Base-by-base conservation (phyloP, 371 early-diverging fungal genomes). In the Gilbertella persicaria region DNA sequence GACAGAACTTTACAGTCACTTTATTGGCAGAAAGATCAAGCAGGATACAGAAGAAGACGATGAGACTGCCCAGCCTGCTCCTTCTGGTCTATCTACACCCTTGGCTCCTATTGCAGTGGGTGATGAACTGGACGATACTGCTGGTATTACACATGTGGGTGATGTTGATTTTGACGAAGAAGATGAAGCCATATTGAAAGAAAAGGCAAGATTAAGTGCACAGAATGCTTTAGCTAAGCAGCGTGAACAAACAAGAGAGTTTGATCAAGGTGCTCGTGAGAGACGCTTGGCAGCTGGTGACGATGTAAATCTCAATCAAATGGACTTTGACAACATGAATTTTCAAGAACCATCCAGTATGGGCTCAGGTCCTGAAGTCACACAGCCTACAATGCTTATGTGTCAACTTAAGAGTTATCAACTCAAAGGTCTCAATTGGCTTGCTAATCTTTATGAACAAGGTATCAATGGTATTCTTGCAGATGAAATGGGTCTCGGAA, bases 371-470 rank as follows among this genome's bases (percentile, higher is more conserved):
- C 68, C 80, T 10, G 89, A 90, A 55, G 83, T 91, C 40, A 67
- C 83, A 33, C 95, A 96, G 67, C 97, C 97, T 13, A 79, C 75
- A 24, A 91, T 96, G 84, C 77, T 98, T 26, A 91, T 89, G 77
- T 91, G 92, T 58, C 83, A 86, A 57, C 80, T 98, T 12, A 96
- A 94, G 65, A 85, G 88, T 36, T 96, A 99, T 69, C 99, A 99
- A 72, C 72, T 99, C 43, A 94, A 98, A 73, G 99, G 99, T 19
- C 81, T 99, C 21, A 96, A 95, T 67, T 99, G 99, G 99, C 84
- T 99, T 14, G 91, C 93, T 21, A 95, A 92, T 66, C 70, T 98
- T 65, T 96, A 96, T 62, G 94, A 97, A 53, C 94, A 95, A 64
- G 97, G 96, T 47, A 97, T 99, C 69, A 98, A 97, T 71, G 95